Percentiles rank a stretch among this genome's conserved stretches.
phyloP scores from a whole-genome alignment of 1,139 yeast species.

The Tardiomyces blankii region DNA sequence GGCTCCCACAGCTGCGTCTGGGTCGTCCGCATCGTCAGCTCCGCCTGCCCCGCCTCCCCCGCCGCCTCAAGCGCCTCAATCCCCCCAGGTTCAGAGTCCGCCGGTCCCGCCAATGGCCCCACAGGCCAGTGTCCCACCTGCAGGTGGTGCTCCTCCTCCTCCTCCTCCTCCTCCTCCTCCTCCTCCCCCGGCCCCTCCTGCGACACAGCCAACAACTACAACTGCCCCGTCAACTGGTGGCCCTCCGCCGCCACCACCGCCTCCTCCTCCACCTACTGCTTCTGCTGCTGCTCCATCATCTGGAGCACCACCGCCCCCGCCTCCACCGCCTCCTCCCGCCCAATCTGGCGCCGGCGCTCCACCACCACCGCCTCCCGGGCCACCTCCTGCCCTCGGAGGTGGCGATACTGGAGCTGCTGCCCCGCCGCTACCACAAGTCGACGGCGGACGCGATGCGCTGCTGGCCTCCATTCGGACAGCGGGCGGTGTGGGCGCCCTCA shows the following conservation, averaged over 20 bases:
- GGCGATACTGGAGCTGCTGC: constrained; percentile 6
- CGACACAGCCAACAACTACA: constrained; percentile 14
- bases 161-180: constrained; percentile 8
- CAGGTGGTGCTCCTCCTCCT: constrained; percentile 5
- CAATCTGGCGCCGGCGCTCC: constrained; percentile 7
- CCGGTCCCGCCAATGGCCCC: constrained; percentile 19
- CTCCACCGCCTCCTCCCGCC: constrained; percentile 3
- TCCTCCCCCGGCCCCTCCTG: constrained; percentile 6
- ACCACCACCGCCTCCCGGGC: constrained; percentile 18
- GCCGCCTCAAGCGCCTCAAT: constrained; percentile 15
- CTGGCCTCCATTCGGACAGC: constrained; percentile 79
- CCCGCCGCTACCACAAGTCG: constrained; percentile 11
- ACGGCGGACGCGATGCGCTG: constrained; percentile 39
- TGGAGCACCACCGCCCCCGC: constrained; percentile 10
- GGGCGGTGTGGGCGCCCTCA: constrained; percentile 57
- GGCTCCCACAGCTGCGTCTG: constrained; percentile 11
- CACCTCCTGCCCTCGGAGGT: constrained; percentile 10
- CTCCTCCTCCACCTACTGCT: constrained; percentile 15
- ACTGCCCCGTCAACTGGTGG: constrained; percentile 13
- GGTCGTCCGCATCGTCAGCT: too few species aligned
- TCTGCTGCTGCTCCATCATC: constrained; percentile 11
- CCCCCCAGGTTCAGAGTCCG: constrained; percentile 10
- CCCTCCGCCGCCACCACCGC: constrained; percentile 23
- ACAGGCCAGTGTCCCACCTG: constrained; percentile 16
- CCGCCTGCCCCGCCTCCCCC: constrained; percentile 16